Conservation (phyloP, 768 basidiomycete species). For the Leccinum imitatum region DNA sequence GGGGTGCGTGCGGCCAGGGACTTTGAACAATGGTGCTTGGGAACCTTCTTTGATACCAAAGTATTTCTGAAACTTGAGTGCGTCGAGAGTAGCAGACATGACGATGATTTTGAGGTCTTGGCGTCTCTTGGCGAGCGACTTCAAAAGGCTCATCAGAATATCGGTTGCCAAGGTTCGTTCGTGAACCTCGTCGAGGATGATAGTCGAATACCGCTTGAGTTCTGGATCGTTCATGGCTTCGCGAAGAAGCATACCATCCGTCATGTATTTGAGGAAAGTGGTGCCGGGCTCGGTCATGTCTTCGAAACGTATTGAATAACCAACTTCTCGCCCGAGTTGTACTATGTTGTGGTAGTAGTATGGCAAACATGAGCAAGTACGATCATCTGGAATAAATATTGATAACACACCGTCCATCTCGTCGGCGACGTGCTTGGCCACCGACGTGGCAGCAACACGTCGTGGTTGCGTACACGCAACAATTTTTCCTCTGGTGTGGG, state of each 20-base stretch:
- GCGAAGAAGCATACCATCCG: conserved; percentile 97
- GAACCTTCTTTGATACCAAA: conserved; percentile 52
- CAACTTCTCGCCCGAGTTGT: conserved; percentile 89
- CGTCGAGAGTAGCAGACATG: conserved; percentile 98
- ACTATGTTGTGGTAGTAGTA: conserved; percentile 46
- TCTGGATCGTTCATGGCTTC: conserved; percentile 97
- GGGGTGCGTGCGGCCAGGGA: conserved; percentile 91
- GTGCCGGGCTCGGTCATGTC: conserved; percentile 77
- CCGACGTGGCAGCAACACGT: conserved; percentile 96
- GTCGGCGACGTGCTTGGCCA: conserved; percentile 97
- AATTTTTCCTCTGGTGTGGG: conserved; percentile 85
- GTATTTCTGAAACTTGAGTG: conserved; percentile 95
- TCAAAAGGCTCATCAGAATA: conserved; percentile 96
- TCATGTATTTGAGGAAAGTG: conserved; percentile 98
- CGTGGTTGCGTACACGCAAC: conserved; percentile 97
- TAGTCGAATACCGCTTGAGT: conserved; percentile 88
- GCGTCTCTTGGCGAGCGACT: conserved; percentile 76
- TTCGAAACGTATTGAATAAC: conserved; percentile 98
- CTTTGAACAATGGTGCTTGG: conserved; percentile 80
- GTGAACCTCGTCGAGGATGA: conserved; percentile 98
- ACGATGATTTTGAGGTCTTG: conserved; percentile 93
- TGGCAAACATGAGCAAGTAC: conserved; percentile 7
- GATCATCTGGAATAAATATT: background rate
- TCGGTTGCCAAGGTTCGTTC: conserved; percentile 97
- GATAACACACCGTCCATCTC: conserved; percentile 89